Percentiles rank a stretch among this genome's conserved stretches.
These are phyloP conservation scores for Peronospora belbahrii DNA, from an alignment of 352 stramenopile genomes.

Conservation along the genomic window DNA sequence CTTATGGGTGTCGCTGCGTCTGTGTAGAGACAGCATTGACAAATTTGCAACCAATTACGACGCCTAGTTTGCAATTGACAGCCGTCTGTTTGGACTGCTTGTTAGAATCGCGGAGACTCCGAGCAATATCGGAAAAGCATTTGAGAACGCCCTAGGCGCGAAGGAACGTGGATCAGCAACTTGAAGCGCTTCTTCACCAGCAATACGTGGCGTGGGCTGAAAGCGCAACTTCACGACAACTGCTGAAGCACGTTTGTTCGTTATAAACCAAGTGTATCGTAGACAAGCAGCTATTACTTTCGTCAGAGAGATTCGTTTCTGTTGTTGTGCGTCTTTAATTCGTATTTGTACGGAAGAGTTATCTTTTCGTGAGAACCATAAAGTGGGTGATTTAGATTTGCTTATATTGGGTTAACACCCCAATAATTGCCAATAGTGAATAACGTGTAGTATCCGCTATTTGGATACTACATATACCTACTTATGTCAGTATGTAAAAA, in stretches of 20 bases:
- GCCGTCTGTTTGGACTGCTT: constrained; percentile 50
- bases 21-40: constrained; percentile 44
- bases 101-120: constrained; percentile 22
- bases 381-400: too few relatives aligned
- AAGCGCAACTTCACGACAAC: constrained; percentile 16
- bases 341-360: too few relatives aligned
- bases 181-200: constrained; percentile 51
- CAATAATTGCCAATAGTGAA: too few relatives aligned
- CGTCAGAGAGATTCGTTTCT: constrained; percentile 55
- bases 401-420: too few relatives aligned
- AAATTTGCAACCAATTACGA: constrained; percentile 30
- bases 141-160: constrained; percentile 40
- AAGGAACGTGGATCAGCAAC: constrained; percentile 39
- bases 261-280: constrained; percentile 68
- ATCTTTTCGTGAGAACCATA: too few relatives aligned
- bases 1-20: constrained; percentile 32
- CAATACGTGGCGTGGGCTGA: constrained; percentile 62
- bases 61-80: constrained; percentile 41
- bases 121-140: constrained; percentile 33
- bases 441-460: too few relatives aligned
- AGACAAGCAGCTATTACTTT: constrained; percentile 56
- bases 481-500: too few relatives aligned
- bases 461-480: too few relatives aligned
- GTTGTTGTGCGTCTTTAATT: constrained; percentile 57
- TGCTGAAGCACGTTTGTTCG: constrained; percentile 32